Percentiles rank a stretch among this genome's conserved stretches.
phyloP scores from a whole-genome alignment of 768 basidiomycete species.

The Suillus paluster region DNA sequence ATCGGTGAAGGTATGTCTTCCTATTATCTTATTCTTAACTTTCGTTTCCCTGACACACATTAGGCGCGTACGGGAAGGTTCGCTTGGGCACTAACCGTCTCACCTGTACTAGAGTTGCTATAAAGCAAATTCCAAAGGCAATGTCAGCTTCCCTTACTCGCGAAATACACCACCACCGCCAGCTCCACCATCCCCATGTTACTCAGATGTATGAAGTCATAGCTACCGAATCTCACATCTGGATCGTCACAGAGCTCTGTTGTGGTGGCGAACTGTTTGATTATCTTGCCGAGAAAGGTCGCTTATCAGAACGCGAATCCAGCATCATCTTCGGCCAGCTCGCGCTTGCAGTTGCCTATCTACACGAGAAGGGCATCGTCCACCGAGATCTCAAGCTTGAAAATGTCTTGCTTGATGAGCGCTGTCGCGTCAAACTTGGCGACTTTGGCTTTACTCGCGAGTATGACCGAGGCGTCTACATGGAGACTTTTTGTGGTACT shows the following conservation, averaged over 20 bases:
- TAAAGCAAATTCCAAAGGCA: constrained; percentile 97
- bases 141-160: constrained; percentile 91
- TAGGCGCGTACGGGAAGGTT: constrained; percentile 96
- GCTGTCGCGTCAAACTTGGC: constrained; percentile 89
- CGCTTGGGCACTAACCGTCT: constrained; percentile 93
- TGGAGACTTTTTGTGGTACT: constrained; percentile 96
- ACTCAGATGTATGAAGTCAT: constrained; percentile 98
- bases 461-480: constrained; percentile 73
- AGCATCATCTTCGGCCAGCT: constrained; percentile 94
- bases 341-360: constrained; percentile 89
- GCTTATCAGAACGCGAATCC: constrained; percentile 83
- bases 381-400: constrained; percentile 97
- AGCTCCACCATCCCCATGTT: constrained; percentile 93
- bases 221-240: constrained; percentile 93
- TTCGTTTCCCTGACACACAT: constrained; percentile 13
- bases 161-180: constrained; percentile 98
- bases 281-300: constrained; percentile 94
- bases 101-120: constrained; percentile 89
- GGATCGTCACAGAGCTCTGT: constrained; percentile 98
- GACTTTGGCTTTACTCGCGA: constrained; percentile 96
- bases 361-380: constrained; percentile 92
- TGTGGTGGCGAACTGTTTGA: constrained; percentile 98
- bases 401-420: constrained; percentile 91
- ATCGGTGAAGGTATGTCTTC: constrained; percentile 86
- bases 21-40: background rate